Percentiles rank a stretch among this genome's conserved stretches.
Evolutionary conservation across 2,329 filamentous ascomycete genomes (phyloP).

Genomic region (Sclerotinia subarctica): DNA sequence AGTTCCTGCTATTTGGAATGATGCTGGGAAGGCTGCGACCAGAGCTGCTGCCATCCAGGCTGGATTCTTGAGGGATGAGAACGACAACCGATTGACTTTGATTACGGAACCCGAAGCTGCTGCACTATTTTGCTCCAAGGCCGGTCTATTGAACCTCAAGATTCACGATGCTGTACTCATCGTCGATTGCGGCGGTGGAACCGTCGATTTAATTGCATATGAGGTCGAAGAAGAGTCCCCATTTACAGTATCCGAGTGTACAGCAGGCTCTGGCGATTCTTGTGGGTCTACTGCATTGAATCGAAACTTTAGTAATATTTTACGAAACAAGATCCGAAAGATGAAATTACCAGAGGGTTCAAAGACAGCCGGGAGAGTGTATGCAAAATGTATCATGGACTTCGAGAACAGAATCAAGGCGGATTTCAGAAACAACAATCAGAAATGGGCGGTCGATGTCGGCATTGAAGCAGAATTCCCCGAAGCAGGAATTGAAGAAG

Average conservation of each 20-base stretch:
- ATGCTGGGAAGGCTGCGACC: conserved; percentile 95
- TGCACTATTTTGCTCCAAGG: conserved; percentile 96
- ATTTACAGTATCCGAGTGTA: conserved; percentile 96
- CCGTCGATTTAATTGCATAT: conserved; percentile 97
- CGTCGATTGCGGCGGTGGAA: conserved; percentile 97
- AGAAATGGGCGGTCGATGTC: conserved; percentile 98
- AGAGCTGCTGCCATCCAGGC: conserved; percentile 95
- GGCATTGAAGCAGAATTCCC: conserved; percentile 98
- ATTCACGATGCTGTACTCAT: conserved; percentile 98
- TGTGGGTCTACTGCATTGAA: conserved; percentile 98
- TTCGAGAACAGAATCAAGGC: conserved; percentile 99
- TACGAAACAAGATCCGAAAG: conserved; percentile 96
- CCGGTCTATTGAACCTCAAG: conserved; percentile 91
- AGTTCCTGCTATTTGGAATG: conserved; percentile 99
- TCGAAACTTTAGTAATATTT: conserved; percentile 96
- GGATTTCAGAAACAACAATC: conserved; percentile 97
- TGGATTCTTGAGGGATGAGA: conserved; percentile 93
- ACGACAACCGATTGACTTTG: conserved; percentile 91
- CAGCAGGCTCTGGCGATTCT: conserved; percentile 93
- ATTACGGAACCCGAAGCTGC: conserved; percentile 97
- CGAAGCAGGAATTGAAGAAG: conserved; percentile 95
- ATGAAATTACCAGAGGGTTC: conserved; percentile 98
- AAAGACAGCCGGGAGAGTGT: conserved; percentile 95
- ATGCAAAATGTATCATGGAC: conserved; percentile 99
- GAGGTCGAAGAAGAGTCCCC: conserved; percentile 97